Conservation (phyloP, 805 yeast genomes). For the Middelhovenomyces tepae region DNA sequence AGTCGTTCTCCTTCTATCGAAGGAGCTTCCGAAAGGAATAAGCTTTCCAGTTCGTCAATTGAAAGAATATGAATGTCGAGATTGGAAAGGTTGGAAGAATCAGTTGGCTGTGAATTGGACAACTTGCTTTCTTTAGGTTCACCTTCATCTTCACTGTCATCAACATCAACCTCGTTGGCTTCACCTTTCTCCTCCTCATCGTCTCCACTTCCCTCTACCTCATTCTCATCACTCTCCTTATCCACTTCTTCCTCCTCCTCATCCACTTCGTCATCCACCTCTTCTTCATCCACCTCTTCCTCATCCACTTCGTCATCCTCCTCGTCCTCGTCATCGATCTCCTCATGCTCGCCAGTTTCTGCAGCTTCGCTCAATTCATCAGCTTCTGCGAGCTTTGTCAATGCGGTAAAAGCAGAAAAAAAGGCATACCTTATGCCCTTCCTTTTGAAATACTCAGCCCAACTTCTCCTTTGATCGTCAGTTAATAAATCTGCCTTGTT, state of each 20-base stretch:
- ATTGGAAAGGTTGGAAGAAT: constrained; percentile 22
- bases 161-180: constrained; percentile 16
- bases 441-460: constrained; percentile 77
- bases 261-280: constrained; percentile 19
- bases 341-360: constrained; percentile 14
- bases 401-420: constrained; percentile 85
- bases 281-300: constrained; percentile 12
- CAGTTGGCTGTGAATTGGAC: constrained; percentile 4
- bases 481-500: constrained; percentile 90
- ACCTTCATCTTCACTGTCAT: constrained; percentile 6
- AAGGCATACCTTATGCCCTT: constrained; percentile 76
- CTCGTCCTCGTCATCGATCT: constrained; percentile 13
- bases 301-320: constrained; percentile 6
- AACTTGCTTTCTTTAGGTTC: constrained; percentile 6
- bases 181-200: constrained; percentile 14
- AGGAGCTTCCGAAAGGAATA: constrained; percentile 74
- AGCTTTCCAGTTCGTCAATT: constrained; percentile 74
- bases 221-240: constrained; percentile 17
- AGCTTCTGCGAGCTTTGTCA: constrained; percentile 61
- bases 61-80: constrained; percentile 61
- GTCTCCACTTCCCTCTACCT: constrained; percentile 12
- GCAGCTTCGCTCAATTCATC: constrained; percentile 27
- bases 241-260: constrained; percentile 20
- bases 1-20: constrained; percentile 32
- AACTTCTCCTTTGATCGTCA: constrained; percentile 61